Evolutionary conservation across 768 basidiomycete species (phyloP).

Genomic region (Daedaleopsis nitida): DNA sequence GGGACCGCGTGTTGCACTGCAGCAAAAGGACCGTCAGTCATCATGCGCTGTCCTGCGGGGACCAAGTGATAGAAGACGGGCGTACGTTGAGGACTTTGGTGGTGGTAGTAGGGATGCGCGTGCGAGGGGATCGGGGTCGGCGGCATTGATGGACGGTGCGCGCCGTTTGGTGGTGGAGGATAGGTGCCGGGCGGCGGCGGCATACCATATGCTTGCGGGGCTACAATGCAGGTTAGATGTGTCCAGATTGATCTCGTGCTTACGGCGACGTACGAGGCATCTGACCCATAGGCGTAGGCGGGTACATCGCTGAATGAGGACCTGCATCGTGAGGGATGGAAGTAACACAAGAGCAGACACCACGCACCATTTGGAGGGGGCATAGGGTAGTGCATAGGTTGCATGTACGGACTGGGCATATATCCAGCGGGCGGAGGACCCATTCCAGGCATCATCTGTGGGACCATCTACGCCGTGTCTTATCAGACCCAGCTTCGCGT

Average conservation of each 20-base stretch:
- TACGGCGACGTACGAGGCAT: conserved; percentile 72
- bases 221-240: conserved; percentile 32
- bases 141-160: conserved; percentile 87
- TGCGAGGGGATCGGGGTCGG: conserved; percentile 87
- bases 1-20: conserved; percentile 85
- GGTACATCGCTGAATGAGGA: conserved; percentile 66
- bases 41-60: conserved; percentile 15
- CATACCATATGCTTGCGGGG: conserved; percentile 77
- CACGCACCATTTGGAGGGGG: conserved; percentile 74
- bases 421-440: conserved; percentile 78
- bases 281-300: conserved; percentile 78
- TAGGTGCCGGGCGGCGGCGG: conserved; percentile 78
- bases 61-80: conserved; percentile 23
- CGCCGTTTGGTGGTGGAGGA: conserved; percentile 76
- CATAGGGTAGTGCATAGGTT: conserved; percentile 82
- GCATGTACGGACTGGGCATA: conserved; percentile 82
- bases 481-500: conserved; percentile 1
- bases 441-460: conserved; percentile 89
- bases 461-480: conserved; percentile 18
- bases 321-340: not conserved
- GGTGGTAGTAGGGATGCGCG: conserved; percentile 83
- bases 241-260: not conserved
- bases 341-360: not conserved
- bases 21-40: conserved; percentile 20
- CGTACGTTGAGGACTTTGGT: conserved; percentile 83